A percentile compares a stretch with the other conserved stretches of the same genome.
phyloP scores from a whole-genome alignment of 2,329 filamentous ascomycete genomes.

The Fusarium domesticum region DNA sequence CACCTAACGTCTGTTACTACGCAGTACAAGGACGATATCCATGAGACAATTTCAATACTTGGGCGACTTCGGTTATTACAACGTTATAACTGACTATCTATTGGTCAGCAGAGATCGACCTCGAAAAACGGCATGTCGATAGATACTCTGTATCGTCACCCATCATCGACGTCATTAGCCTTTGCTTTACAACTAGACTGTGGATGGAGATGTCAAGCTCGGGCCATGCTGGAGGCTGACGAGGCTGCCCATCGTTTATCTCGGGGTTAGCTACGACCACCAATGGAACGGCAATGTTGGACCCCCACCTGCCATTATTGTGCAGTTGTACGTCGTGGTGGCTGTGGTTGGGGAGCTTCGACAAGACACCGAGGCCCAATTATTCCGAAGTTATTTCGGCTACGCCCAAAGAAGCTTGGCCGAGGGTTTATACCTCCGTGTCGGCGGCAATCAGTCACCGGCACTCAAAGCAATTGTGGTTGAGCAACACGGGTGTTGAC shows the following conservation, averaged over 20 bases:
- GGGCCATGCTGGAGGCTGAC: conserved; percentile 2
- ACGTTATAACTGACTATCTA: too few species aligned
- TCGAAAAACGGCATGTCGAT: too few species aligned
- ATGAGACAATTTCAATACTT: conserved; percentile 4
- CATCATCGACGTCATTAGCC: conserved; percentile 8
- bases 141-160: too few species aligned
- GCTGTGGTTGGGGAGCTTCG: not conserved
- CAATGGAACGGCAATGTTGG: conserved; percentile 21
- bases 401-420: too few species aligned
- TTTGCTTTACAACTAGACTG: too few species aligned
- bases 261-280: conserved; percentile 2
- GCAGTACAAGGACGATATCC: not conserved
- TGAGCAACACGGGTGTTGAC: too few species aligned
- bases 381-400: not conserved
- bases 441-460: not conserved
- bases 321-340: too few species aligned
- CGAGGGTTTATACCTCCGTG: not conserved
- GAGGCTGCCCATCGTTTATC: conserved; percentile 7
- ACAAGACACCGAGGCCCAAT: not conserved
- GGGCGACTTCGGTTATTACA: too few species aligned
- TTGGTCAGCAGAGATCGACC: too few species aligned
- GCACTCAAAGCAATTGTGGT: not conserved
- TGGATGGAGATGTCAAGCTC: too few species aligned
- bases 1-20: too few species aligned
- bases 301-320: conserved; percentile 24